phyloP scores from a whole-genome alignment of 345 rosid genomes.

The Rhodomyrtus tomentosa region DNA sequence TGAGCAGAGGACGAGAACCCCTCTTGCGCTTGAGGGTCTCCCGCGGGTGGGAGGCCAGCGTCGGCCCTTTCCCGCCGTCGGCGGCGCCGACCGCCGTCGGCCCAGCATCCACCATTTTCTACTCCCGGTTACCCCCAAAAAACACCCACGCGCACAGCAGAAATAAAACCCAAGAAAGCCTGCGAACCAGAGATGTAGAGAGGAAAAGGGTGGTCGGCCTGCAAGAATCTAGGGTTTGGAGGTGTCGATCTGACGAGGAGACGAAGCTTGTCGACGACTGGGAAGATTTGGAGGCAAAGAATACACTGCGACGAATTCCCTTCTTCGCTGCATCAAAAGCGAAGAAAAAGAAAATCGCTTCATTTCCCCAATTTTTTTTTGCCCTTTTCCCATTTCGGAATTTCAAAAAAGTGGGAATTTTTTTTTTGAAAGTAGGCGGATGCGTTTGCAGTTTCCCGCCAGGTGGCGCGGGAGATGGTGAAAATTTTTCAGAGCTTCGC shows the following conservation, averaged over 20 bases:
- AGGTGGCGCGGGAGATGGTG: neutral
- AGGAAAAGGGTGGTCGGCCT: neutral
- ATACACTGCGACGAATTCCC: neutral
- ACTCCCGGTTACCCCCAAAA: neutral
- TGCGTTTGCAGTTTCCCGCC: neutral
- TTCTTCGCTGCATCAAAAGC: neutral
- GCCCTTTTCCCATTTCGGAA: neutral
- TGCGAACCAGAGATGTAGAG: too few species aligned
- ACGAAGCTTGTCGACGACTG: too few species aligned
- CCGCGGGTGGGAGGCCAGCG: neutral
- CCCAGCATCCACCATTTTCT: neutral
- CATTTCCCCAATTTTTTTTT: neutral
- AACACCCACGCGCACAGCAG: neutral
- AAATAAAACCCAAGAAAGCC: too few species aligned
- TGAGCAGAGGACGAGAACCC: neutral
- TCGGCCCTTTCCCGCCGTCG: neutral
- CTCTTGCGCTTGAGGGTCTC: conserved; percentile 37
- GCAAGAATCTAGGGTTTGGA: neutral
- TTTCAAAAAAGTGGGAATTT: neutral
- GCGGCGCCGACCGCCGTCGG: neutral
- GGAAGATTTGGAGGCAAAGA: neutral
- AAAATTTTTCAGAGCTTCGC: neutral
- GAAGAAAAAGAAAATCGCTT: neutral
- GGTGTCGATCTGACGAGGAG: neutral
- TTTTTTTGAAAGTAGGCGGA: neutral